A percentile compares a stretch with the other conserved stretches of the same genome.
phyloP scores from a whole-genome alignment of 352 stramenopile genomes.

The Phytopythium kandeliae region DNA sequence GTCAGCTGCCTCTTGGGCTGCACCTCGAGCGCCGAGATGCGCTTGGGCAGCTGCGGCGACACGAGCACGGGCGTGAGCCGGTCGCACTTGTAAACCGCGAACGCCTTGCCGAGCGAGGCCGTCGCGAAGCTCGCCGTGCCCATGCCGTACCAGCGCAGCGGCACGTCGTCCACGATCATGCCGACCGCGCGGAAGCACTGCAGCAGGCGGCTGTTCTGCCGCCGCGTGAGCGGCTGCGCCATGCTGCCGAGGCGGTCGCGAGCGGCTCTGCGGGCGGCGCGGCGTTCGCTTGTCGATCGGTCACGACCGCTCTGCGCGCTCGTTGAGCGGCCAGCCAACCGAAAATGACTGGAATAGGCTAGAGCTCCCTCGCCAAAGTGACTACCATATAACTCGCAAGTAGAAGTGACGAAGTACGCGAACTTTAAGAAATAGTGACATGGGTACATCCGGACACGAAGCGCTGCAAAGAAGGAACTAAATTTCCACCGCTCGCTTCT shows the following conservation, averaged over 20 bases:
- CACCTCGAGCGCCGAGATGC: slow-evolving; percentile 61
- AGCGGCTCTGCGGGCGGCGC: too few relatives aligned
- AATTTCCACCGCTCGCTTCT: too few relatives aligned
- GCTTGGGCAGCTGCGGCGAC: slow-evolving; percentile 74
- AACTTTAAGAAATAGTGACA: too few relatives aligned
- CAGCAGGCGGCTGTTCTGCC: slow-evolving; percentile 69
- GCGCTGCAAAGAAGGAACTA: too few relatives aligned
- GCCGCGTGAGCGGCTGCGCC: slow-evolving; percentile 33
- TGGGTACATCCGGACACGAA: too few relatives aligned
- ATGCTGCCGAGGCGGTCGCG: slow-evolving; percentile 17
- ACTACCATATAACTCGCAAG: too few relatives aligned
- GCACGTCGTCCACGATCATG: slow-evolving; percentile 81
- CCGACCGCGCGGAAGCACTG: slow-evolving; percentile 90
- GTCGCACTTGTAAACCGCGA: slow-evolving; percentile 90
- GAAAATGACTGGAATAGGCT: too few relatives aligned
- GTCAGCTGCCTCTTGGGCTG: slow-evolving; percentile 68
- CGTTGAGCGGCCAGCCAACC: too few relatives aligned
- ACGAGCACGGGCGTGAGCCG: slow-evolving; percentile 84
- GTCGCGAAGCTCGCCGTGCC: slow-evolving; percentile 87
- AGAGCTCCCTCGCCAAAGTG: too few relatives aligned
- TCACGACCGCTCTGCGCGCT: too few relatives aligned
- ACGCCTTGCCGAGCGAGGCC: slow-evolving; percentile 85
- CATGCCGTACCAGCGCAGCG: slow-evolving; percentile 84
- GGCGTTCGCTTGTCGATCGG: too few relatives aligned
- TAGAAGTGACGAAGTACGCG: too few relatives aligned